Conservation (phyloP, 176 grass and related monocot genomes). For the Zoysia japonica region DNA sequence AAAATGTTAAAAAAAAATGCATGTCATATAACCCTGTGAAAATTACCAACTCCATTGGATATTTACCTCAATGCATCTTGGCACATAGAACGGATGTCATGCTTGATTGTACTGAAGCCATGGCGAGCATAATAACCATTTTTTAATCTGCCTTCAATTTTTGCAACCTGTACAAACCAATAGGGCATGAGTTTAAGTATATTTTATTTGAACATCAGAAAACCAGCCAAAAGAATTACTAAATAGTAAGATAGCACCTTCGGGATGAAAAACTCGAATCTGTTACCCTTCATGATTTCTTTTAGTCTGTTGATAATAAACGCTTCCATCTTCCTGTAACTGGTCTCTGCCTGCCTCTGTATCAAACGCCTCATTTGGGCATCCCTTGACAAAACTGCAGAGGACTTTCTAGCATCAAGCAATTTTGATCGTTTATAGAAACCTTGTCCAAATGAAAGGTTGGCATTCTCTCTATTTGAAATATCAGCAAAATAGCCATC, state of each 20-base stretch:
- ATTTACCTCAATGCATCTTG: conserved; percentile 92
- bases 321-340: conserved; percentile 83
- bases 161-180: conserved; percentile 71
- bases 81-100: conserved; percentile 97
- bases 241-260: conserved; percentile 46
- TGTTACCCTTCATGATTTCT: conserved; percentile 85
- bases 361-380: conserved; percentile 94
- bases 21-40: conserved; percentile 18
- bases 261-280: conserved; percentile 84
- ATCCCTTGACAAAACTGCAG: conserved; percentile 88
- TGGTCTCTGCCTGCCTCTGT: conserved; percentile 81
- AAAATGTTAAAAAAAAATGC: conserved; percentile 48
- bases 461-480: conserved; percentile 57
- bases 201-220: not conserved
- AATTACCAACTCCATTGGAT: conserved; percentile 25
- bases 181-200: not conserved
- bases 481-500: conserved; percentile 65
- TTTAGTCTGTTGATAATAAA: conserved; percentile 74
- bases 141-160: conserved; percentile 93
- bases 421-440: conserved; percentile 95
- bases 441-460: conserved; percentile 79
- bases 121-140: conserved; percentile 87
- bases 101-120: conserved; percentile 83
- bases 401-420: conserved; percentile 92
- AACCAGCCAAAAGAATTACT: conserved; percentile 7